Conservation (phyloP, 2,329 filamentous ascomycete species). For the Parasarocladium wereldwijsianum region DNA sequence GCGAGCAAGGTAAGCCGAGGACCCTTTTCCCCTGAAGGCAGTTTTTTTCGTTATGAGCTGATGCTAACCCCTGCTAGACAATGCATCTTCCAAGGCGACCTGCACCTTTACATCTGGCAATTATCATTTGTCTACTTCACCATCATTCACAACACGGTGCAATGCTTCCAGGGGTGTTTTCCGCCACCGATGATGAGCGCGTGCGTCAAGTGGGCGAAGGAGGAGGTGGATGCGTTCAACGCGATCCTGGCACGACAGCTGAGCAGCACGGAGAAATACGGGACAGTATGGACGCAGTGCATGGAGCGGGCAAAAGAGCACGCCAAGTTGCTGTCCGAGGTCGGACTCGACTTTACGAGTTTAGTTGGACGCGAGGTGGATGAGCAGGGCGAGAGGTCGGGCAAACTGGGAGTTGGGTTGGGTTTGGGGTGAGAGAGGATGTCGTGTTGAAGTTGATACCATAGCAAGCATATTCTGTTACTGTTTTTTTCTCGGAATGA, state of each 20-base stretch:
- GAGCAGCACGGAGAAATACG: constrained; percentile 67
- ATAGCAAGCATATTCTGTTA: too few relatives aligned
- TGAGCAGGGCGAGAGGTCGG: constrained; percentile 8
- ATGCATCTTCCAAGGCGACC: constrained; percentile 87
- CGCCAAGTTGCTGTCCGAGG: constrained; percentile 64
- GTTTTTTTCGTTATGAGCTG: constrained; percentile 4
- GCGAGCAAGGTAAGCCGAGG: constrained; percentile 52
- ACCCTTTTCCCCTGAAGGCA: background rate
- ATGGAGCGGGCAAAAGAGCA: constrained; percentile 71
- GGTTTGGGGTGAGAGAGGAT: constrained; percentile 2
- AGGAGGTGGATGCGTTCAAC: constrained; percentile 86
- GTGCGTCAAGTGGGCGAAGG: constrained; percentile 97
- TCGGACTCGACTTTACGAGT: constrained; percentile 79
- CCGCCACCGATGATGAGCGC: constrained; percentile 78
- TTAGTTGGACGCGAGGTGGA: constrained; percentile 51
- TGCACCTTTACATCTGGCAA: constrained; percentile 88
- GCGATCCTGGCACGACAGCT: constrained; percentile 67
- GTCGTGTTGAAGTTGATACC: too few relatives aligned
- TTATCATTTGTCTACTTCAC: constrained; percentile 93
- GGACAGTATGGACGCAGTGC: constrained; percentile 67
- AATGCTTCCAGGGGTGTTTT: constrained; percentile 78
- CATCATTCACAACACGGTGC: constrained; percentile 83
- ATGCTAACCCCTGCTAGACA: constrained; percentile 38
- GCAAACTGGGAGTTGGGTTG: constrained; percentile 3
- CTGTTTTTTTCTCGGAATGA: too few relatives aligned